phyloP scores from a whole-genome alignment of 805 yeast genomes.

The Saccharomycopsis javanensis region DNA sequence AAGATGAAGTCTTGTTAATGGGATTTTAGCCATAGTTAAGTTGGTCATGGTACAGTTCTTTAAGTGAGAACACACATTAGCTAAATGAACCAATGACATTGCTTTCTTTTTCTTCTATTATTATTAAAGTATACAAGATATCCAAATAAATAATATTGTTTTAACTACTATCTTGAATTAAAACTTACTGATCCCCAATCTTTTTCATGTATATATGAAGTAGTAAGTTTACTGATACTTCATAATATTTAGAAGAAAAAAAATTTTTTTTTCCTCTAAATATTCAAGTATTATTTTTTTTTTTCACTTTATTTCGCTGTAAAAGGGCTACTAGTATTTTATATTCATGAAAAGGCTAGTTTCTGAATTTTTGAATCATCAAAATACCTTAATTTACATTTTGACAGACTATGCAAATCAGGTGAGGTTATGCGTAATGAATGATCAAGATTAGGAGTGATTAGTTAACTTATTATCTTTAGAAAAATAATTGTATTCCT shows the following conservation, averaged over 20 bases:
- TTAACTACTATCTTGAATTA: too few species aligned
- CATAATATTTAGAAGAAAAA: neutral
- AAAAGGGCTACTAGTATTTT: neutral
- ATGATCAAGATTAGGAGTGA: too few species aligned
- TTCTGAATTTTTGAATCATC: neutral
- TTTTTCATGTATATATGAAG: too few species aligned
- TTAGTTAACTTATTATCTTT: too few species aligned
- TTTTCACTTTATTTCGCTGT: neutral
- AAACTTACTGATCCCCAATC: too few species aligned
- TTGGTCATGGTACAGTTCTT: conserved; percentile 79
- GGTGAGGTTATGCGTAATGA: too few species aligned
- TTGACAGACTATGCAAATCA: too few species aligned
- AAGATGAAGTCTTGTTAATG: conserved; percentile 73
- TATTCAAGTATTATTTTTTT: neutral
- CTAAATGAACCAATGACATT: conserved; percentile 83
- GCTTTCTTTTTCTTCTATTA: neutral
- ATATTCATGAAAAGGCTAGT: neutral
- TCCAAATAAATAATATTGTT: too few species aligned
- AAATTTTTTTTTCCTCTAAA: neutral
- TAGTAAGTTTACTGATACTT: too few species aligned
- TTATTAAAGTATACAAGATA: neutral
- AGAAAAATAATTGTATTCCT: too few species aligned
- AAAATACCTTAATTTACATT: too few species aligned
- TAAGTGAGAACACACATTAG: conserved; percentile 77
- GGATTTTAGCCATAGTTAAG: conserved; percentile 66